Conservation (phyloP, 2,329 filamentous ascomycete genomes). For the Conoideocrella luteorostrata region DNA sequence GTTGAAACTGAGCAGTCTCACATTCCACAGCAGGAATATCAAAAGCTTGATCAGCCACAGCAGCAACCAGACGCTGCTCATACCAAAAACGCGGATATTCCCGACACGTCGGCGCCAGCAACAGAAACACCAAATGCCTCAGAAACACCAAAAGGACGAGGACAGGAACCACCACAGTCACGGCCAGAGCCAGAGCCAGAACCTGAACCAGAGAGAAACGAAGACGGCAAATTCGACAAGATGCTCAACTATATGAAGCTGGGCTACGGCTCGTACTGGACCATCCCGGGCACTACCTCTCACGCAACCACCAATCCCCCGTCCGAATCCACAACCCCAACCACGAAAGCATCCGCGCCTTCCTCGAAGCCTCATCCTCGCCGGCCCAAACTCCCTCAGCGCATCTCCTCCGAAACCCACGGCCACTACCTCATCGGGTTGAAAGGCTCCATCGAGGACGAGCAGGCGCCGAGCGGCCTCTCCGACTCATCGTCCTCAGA, state of each 20-base stretch:
- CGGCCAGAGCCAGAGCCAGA: no score
- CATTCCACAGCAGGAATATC: not conserved
- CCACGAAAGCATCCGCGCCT: not conserved
- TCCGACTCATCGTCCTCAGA: slow-evolving; percentile 25
- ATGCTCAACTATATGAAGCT: slow-evolving; percentile 60
- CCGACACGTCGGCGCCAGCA: not conserved
- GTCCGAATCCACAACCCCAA: slow-evolving; percentile 6
- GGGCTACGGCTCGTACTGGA: slow-evolving; percentile 63
- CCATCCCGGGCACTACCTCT: slow-evolving; percentile 27
- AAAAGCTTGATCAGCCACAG: not conserved
- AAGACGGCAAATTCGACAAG: slow-evolving; percentile 41
- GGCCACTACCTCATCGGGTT: slow-evolving; percentile 63
- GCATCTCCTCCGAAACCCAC: slow-evolving; percentile 21
- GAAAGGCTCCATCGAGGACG: slow-evolving; percentile 54
- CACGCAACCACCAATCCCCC: slow-evolving; percentile 11
- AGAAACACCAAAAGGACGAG: slow-evolving; percentile 11
- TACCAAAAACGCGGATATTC: not conserved
- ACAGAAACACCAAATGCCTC: not conserved
- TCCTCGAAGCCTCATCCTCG: not conserved
- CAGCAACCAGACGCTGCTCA: not conserved
- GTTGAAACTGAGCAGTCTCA: not conserved
- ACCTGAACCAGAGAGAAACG: no score
- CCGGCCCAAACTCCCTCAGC: slow-evolving; percentile 11
- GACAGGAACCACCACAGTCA: no score
- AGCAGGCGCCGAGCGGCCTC: no score